Percentiles rank a stretch among this genome's conserved stretches.
Evolutionary conservation across 2,329 filamentous ascomycete species (phyloP).

Genomic region (Cladophialophora psammophila): DNA sequence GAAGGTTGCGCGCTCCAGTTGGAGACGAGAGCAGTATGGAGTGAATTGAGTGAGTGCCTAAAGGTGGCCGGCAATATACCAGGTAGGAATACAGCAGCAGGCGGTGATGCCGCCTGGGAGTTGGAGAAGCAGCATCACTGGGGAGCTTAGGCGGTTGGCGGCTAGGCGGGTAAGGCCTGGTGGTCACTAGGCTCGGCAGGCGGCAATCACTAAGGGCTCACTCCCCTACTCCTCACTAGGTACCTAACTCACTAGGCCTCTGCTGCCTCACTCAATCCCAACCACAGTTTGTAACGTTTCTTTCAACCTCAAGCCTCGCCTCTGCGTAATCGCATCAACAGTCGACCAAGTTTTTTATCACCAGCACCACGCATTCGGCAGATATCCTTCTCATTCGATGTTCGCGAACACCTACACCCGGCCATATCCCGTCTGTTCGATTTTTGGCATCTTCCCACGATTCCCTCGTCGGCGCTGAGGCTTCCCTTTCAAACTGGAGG

Average conservation of each 20-base stretch:
- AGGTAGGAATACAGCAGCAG: background rate
- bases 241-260: background rate
- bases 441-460: slow-evolving; percentile 23
- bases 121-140: background rate
- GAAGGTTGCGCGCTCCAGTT: background rate
- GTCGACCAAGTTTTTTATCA: slow-evolving; percentile 33
- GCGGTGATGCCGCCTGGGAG: background rate
- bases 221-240: background rate
- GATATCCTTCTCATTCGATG: background rate
- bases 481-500: slow-evolving; percentile 51
- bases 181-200: slow-evolving; percentile 17
- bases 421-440: background rate
- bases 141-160: too few species aligned
- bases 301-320: slow-evolving; percentile 38
- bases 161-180: background rate
- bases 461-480: slow-evolving; percentile 33
- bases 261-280: slow-evolving; percentile 5
- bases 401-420: slow-evolving; percentile 22
- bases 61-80: background rate
- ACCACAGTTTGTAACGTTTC: slow-evolving; percentile 21
- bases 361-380: slow-evolving; percentile 30
- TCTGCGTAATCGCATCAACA: slow-evolving; percentile 31
- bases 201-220: slow-evolving; percentile 19
- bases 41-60: slow-evolving; percentile 5
- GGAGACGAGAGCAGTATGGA: background rate